Evolutionary conservation across 176 grass and related monocot species (phyloP).

Genomic region (Triticum timopheevii): DNA sequence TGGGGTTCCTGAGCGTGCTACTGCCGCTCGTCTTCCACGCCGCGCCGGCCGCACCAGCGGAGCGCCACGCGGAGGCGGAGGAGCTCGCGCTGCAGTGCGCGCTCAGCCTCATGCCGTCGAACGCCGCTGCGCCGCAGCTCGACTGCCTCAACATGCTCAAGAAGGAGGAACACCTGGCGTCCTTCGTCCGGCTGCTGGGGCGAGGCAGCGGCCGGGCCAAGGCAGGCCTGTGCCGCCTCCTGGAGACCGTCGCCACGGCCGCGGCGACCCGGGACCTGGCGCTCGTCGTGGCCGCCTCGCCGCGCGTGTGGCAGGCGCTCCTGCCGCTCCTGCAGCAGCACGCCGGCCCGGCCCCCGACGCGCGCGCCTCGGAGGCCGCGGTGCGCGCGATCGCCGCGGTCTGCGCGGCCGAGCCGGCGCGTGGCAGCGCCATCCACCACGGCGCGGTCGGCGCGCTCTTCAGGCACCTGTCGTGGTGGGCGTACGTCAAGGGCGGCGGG

Average conservation of each 20-base stretch:
- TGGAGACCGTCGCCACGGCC: conserved; percentile 63
- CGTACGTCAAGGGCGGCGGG: conserved; percentile 17
- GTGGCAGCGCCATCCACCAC: conserved; percentile 54
- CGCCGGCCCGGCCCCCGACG: conserved; percentile 16
- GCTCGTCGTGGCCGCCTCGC: conserved; percentile 42
- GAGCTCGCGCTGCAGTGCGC: conserved; percentile 65
- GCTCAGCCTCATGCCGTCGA: conserved; percentile 50
- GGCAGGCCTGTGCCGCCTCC: conserved; percentile 52
- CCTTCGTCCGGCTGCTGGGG: conserved; percentile 52
- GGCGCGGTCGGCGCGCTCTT: conserved; percentile 58
- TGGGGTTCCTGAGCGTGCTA: conserved; percentile 66
- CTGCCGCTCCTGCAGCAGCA: conserved; percentile 38
- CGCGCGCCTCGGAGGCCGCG: conserved; percentile 37
- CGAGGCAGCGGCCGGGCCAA: conserved; percentile 44
- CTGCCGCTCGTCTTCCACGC: conserved; percentile 64
- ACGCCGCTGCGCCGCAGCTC: conserved; percentile 38
- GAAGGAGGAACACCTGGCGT: conserved; percentile 40
- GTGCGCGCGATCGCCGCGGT: conserved; percentile 54
- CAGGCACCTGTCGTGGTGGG: conserved; percentile 45
- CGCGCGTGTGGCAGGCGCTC: conserved; percentile 51
- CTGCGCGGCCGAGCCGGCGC: conserved; percentile 44
- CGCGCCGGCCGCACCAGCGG: background rate
- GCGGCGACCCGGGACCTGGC: conserved; percentile 44
- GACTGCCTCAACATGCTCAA: conserved; percentile 70
- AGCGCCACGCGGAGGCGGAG: conserved; percentile 1